Base-by-base conservation (phyloP, 1,284 basidiomycete genomes). In the Ustilago esculenta region DNA sequence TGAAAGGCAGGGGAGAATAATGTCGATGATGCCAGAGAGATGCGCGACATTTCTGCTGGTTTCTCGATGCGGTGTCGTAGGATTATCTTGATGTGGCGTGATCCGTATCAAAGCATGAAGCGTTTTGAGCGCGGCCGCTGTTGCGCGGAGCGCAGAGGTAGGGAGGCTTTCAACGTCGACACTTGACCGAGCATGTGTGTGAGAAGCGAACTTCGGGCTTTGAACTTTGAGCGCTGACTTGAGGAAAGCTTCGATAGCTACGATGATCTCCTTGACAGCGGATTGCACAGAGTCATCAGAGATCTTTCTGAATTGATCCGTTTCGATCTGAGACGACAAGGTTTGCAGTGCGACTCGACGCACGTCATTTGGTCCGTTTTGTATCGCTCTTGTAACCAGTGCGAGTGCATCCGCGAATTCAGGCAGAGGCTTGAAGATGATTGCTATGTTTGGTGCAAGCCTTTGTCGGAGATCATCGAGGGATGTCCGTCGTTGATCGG, bases 121-220 rank as follows among this genome's bases (percentile, higher is more conserved):
- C 1, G 65, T 45, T 37, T 63, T 68, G 36, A 68, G 51, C 1
- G 54, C 65, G 4, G 65, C 53, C n/a, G 65, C 58, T 12, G n/a
- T 52, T n/a, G 65, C 58, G 17, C 65, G 65, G 23, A 68, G 17
- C 2, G 50, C 20, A 1, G 65, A 68, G 0, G 32, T 56, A 2
- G 65, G 27, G 5, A 61, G 15, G 17, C 27, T 53, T 9, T 36
- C 10, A 11, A 58, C 15, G 18, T 65, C 50, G 15, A 36, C 6
- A 9, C 18, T 9, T 6, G 42, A n/a, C 0, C 55, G 46, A 20
- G 49, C 23, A 10, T 35, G 30, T 1, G 36, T 9, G 1, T 32
- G 2, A 7, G 33, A 18, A 0, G 39, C 7, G 18, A 44, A 11
- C 1, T 14, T 50, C 3, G 45, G 21, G 20, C 12, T 49, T n/a